phyloP scores from a whole-genome alignment of 176 grass and related monocot species.

The Themeda triandra region DNA sequence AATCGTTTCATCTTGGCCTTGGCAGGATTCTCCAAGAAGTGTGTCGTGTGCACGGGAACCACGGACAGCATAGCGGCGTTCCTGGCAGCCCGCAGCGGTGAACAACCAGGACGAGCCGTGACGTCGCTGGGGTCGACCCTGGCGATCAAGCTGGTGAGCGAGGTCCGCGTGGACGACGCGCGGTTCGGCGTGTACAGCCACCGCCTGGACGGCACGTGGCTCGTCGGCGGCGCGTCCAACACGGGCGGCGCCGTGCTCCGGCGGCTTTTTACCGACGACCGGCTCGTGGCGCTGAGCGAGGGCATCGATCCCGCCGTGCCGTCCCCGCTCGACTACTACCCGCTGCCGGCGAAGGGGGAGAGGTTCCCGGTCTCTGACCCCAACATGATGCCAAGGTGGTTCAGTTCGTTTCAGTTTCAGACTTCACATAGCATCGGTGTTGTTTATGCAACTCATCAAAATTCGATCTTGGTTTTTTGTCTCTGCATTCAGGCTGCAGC shows the following conservation, averaged over 20 bases:
- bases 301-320: conserved; percentile 42
- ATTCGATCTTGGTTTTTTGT: not conserved
- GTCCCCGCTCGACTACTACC: conserved; percentile 67
- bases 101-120: conserved; percentile 61
- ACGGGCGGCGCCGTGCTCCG: conserved; percentile 61
- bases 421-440: too few species aligned
- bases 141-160: conserved; percentile 80
- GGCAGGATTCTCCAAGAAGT: conserved; percentile 49
- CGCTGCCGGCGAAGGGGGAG: conserved; percentile 59
- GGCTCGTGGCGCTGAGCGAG: conserved; percentile 44
- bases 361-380: conserved; percentile 75
- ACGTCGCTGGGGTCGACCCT: conserved; percentile 78
- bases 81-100: conserved; percentile 53
- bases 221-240: conserved; percentile 83
- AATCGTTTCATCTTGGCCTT: not conserved
- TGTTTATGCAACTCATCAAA: not conserved
- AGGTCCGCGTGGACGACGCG: conserved; percentile 52
- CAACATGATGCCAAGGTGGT: conserved; percentile 60
- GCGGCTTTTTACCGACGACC: conserved; percentile 61
- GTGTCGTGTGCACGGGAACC: conserved; percentile 65
- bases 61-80: conserved; percentile 86
- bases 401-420: not conserved
- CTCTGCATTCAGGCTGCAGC: conserved; percentile 51
- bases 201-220: conserved; percentile 66
- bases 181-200: conserved; percentile 86